Evolutionary conservation across 495 filamentous ascomycete species (phyloP).

Genomic region (Astrothelium subdiscretum): DNA sequence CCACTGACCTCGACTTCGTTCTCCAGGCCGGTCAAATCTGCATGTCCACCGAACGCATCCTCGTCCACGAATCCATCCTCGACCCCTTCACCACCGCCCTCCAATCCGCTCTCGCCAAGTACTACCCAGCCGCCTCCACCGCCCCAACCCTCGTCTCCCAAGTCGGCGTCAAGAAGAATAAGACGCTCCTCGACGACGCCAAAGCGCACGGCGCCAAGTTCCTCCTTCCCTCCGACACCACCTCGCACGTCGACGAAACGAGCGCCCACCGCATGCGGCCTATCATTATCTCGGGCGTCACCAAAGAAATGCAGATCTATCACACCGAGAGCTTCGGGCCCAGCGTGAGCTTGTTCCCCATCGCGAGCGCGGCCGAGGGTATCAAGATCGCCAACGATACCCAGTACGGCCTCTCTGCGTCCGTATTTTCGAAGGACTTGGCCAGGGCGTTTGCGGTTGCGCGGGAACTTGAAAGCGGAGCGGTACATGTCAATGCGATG

Average conservation of each 20-base stretch:
- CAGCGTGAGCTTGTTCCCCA: conserved; percentile 47
- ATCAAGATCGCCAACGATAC: conserved; percentile 32
- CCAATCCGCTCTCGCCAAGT: conserved; percentile 25
- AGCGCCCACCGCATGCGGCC: conserved; percentile 54
- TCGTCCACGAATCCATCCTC: conserved; percentile 62
- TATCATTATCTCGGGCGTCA: conserved; percentile 57
- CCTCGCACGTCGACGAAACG: conserved; percentile 38
- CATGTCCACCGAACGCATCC: conserved; percentile 82
- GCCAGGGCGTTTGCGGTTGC: conserved; percentile 28
- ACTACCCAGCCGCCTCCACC: conserved; percentile 21
- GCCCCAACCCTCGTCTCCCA: conserved; percentile 51
- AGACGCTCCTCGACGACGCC: conserved; percentile 51
- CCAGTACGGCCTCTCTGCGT: conserved; percentile 30
- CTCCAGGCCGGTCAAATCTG: conserved; percentile 67
- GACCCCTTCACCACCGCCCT: conserved; percentile 54
- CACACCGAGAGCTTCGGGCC: conserved; percentile 75
- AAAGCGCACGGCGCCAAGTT: conserved; percentile 56
- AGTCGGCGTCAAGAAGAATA: conserved; percentile 45
- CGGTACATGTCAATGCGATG: conserved; percentile 79
- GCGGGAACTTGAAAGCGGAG: conserved; percentile 29
- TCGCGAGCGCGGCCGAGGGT: conserved; percentile 32
- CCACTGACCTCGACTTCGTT: conserved; percentile 3
- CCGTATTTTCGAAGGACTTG: conserved; percentile 31
- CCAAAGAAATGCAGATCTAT: conserved; percentile 72
- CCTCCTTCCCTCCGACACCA: conserved; percentile 45